Percentiles rank a stretch among this genome's conserved stretches.
Evolutionary conservation across 2,329 filamentous ascomycete species (phyloP).

Genomic region (Cladorrhinum sp.): DNA sequence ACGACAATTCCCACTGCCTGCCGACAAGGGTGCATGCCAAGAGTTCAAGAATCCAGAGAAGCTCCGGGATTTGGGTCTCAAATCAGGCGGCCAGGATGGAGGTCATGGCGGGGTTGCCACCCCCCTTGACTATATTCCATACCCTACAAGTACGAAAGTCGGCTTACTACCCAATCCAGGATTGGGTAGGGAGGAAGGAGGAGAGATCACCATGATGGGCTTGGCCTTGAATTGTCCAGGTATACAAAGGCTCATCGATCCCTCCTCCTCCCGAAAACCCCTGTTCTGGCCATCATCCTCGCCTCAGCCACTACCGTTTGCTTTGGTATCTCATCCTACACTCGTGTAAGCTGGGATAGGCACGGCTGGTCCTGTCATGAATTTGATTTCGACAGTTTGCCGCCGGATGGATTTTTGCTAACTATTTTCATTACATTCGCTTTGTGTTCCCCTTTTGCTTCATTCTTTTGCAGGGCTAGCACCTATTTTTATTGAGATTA

Average conservation of each 20-base stretch:
- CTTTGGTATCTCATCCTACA: conserved; percentile 7
- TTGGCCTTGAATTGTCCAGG: background rate
- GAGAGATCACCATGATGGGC: background rate
- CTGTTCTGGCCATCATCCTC: conserved; percentile 13
- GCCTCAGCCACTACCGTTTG: conserved; percentile 14
- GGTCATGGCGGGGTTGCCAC: conserved; percentile 5
- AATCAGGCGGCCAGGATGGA: background rate
- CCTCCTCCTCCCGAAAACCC: conserved; percentile 3
- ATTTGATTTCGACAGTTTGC: background rate
- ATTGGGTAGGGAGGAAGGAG: background rate
- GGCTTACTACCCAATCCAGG: background rate
- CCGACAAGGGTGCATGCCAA: conserved; percentile 7
- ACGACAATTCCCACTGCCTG: conserved; percentile 10
- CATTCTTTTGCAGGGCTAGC: background rate
- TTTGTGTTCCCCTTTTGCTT: background rate
- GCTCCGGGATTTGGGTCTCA: conserved; percentile 9
- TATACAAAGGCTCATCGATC: conserved; percentile 9
- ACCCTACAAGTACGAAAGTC: background rate
- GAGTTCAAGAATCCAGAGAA: background rate
- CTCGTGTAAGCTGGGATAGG: background rate
- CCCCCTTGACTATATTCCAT: background rate
- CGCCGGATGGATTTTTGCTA: conserved; percentile 8
- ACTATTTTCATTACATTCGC: conserved; percentile 4
- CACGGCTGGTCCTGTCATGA: conserved; percentile 7
- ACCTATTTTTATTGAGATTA: conserved; percentile 13